Base-by-base conservation (phyloP, 1,139 yeast genomes). In the Kodamaea fungicola region DNA sequence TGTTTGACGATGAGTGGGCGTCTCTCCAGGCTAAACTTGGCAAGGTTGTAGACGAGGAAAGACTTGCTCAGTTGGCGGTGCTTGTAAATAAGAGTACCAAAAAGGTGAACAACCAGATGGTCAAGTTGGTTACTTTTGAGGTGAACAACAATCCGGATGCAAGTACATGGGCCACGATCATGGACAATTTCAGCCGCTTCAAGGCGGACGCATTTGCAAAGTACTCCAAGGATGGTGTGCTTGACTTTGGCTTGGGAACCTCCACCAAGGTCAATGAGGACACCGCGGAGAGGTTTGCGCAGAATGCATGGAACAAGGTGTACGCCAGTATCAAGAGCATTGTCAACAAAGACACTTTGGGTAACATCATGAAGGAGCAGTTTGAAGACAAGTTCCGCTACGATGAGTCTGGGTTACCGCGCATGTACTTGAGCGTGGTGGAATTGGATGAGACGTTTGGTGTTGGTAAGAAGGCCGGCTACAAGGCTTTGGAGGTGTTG, bases 361-460 rank as follows among this genome's bases (percentile, higher is more conserved):
- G 80, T 2, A 65, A 67, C 33, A 67, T 82, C 22, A 57, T 84
- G 51, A 78, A 82, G 56, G 86, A 80, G 38, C 66, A 76, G 43
- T 92, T 92, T 62, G 97, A 90, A 51, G 87, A 82, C 42, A 67
- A 66, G 38, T 92, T 92, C 64, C 73, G 94, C 49, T 92, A 85
- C 57, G 96, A 89, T 58, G 80, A 75, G 33, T 75, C 81, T 45
- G 95, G 94, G 4, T 64, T 88, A 29, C 98, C 98, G 6, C 74
- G 79, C 36, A 71, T 90, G 33, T 92, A 95, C 83, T 81, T 79
- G 46, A 80, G 80, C 41, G 76, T 82, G 29, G 71, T 69, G 31
- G 95, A 90, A 51, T 76, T 92, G 39, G 95, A 89, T 43, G 60
- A 64, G 3, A 74, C 75, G 22, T 90, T 80, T 51, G 68, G 70